These are phyloP conservation scores for Beauveria scarabaeidicola DNA, from an alignment of 2,329 filamentous ascomycete species.

Conservation along the genomic window DNA sequence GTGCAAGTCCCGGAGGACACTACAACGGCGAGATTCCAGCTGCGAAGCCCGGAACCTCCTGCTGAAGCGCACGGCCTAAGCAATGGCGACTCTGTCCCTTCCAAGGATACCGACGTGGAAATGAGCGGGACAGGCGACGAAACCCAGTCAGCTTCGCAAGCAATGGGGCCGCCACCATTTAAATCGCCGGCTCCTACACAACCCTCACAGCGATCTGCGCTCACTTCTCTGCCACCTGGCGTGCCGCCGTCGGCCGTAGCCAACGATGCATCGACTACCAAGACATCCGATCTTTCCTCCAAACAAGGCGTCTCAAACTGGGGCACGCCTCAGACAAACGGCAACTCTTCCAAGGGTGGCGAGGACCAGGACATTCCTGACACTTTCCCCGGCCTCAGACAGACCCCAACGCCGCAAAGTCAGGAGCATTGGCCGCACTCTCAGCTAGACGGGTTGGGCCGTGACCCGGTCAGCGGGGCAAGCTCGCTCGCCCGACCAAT, in stretches of 20 bases:
- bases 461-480: slow-evolving; percentile 21
- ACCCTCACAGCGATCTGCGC: slow-evolving; percentile 55
- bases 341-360: slow-evolving; percentile 26
- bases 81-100: slow-evolving; percentile 48
- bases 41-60: slow-evolving; percentile 40
- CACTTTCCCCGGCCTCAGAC: slow-evolving; percentile 30
- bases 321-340: slow-evolving; percentile 67
- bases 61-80: slow-evolving; percentile 29
- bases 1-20: slow-evolving; percentile 49
- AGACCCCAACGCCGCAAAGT: slow-evolving; percentile 40
- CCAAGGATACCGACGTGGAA: slow-evolving; percentile 45
- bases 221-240: slow-evolving; percentile 49
- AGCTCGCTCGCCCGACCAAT: slow-evolving; percentile 27
- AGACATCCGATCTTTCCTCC: slow-evolving; percentile 65
- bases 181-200: slow-evolving; percentile 41
- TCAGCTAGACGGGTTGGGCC: slow-evolving; percentile 44
- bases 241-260: slow-evolving; percentile 50
- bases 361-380: slow-evolving; percentile 41
- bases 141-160: slow-evolving; percentile 37
- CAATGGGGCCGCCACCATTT: slow-evolving; percentile 40
- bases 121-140: slow-evolving; percentile 51
- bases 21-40: slow-evolving; percentile 46
- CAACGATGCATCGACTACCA: slow-evolving; percentile 92
- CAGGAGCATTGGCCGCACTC: slow-evolving; percentile 51
- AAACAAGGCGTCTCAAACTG: slow-evolving; percentile 50